Conservation (phyloP, 352 stramenopile species). For the Globisporangium spiculum region DNA sequence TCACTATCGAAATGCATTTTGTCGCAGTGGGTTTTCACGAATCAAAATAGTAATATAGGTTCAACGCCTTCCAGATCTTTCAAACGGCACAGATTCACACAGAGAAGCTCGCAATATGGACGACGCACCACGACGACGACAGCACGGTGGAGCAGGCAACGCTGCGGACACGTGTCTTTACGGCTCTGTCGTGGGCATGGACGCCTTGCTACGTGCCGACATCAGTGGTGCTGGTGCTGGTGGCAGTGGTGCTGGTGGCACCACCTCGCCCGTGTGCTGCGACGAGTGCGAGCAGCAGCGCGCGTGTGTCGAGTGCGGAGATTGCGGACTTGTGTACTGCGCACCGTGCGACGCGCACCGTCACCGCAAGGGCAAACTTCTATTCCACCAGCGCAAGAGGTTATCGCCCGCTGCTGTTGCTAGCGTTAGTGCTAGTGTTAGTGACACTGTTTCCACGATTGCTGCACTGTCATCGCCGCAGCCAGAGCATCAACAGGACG, state of each 20-base stretch:
- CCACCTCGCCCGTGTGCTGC: slow-evolving; percentile 27
- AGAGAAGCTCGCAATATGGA: neutral
- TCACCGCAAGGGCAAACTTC: slow-evolving; percentile 84
- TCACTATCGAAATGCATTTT: too few species aligned
- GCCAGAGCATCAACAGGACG: neutral
- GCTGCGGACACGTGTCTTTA: slow-evolving; percentile 35
- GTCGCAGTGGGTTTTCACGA: too few species aligned
- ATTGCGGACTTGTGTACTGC: slow-evolving; percentile 79
- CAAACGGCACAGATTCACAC: neutral
- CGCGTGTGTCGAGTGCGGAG: slow-evolving; percentile 53
- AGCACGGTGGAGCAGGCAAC: neutral
- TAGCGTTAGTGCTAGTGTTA: neutral
- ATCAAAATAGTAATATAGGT: too few species aligned
- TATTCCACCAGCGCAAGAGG: slow-evolving; percentile 48
- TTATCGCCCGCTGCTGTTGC: slow-evolving; percentile 2
- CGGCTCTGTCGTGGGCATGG: slow-evolving; percentile 34
- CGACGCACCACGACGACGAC: neutral
- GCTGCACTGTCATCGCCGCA: neutral
- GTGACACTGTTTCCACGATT: neutral
- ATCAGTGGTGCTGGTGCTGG: neutral
- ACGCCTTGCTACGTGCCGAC: slow-evolving; percentile 20
- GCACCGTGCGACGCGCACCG: slow-evolving; percentile 53
- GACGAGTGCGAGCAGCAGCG: slow-evolving; percentile 68
- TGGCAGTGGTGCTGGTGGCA: neutral
- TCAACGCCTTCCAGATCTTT: neutral